phyloP scores from a whole-genome alignment of 495 filamentous ascomycete species.

The Aspergillus cristatus region DNA sequence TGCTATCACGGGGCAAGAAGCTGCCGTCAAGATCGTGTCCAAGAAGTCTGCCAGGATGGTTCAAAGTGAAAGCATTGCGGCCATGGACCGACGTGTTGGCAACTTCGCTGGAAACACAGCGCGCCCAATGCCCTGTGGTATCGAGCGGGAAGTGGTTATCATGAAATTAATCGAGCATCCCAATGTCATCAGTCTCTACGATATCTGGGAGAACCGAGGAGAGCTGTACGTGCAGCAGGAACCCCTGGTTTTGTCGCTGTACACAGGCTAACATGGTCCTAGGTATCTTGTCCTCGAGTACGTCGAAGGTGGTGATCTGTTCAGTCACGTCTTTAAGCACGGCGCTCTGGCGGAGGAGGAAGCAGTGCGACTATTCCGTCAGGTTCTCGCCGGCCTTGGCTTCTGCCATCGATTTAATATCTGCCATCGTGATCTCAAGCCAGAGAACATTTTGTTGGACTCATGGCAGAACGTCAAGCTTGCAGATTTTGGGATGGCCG shows the following conservation, averaged over 20 bases:
- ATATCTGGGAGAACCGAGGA: conserved; percentile 92
- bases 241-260: too few species aligned
- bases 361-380: conserved; percentile 76
- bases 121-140: conserved; percentile 68
- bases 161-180: conserved; percentile 93
- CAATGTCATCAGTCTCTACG: conserved; percentile 82
- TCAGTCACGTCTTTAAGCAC: conserved; percentile 61
- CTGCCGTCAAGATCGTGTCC: conserved; percentile 89
- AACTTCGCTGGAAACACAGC: conserved; percentile 32
- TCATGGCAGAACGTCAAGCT: conserved; percentile 68
- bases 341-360: conserved; percentile 67
- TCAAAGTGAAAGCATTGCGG: conserved; percentile 66
- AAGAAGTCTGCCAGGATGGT: conserved; percentile 62
- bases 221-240: conserved; percentile 61
- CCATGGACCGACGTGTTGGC: conserved; percentile 51
- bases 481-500: conserved; percentile 96
- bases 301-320: conserved; percentile 84
- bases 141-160: conserved; percentile 89
- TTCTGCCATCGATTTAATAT: conserved; percentile 92
- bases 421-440: conserved; percentile 93
- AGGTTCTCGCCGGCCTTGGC: conserved; percentile 83
- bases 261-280: too few species aligned
- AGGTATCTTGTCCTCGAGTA: conserved; percentile 98
- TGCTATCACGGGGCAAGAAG: conserved; percentile 59
- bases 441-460: conserved; percentile 90